Evolutionary conservation across 495 filamentous ascomycete genomes (phyloP), one percentile per base, ranked within the genome.

Genomic region (Talaromyces liani): DNA sequence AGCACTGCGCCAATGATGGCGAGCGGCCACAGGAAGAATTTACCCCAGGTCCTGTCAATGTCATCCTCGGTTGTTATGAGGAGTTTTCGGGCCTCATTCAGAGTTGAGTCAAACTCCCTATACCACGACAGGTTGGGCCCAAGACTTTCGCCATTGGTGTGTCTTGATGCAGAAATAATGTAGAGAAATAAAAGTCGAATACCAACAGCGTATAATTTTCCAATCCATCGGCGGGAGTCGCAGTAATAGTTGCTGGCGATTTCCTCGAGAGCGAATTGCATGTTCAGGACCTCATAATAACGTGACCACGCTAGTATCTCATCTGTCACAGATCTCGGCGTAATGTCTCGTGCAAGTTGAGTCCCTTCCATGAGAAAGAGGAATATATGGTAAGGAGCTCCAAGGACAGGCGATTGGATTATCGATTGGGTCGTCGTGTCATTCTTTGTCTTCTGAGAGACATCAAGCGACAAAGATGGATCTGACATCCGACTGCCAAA

Each of bases 11-110:
- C 58, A 22, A 60, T 60, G 4, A 60, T 41, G 4, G 58, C 58
- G 18, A 60, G 58, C 9, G 58, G 58, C 58, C 58, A 60, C 18
- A 60, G 39, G 36, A 60, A 60, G 34, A 60, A 60, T 29, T 60
- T 60, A 12, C 58, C 58, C 58, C 58, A 60, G 6, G 58, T 60
- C 22, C 22, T 41, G 10, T 47, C 34, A 31, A 60, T 60, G 4
- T 60, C 58, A 12, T 41, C n/a, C 29, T 12, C 18, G 4, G 58
- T 60, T 7, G 58, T n/a, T 41, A 60, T 60, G 9, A 60, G n/a
- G 4, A 60, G 22, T 27, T 47, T 47, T 18, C 58, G 33, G 10
- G 36, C 58, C 16, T 60, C 58, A 49, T 29, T 18, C 1, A 60
- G 16, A 27, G 58, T 60, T 1, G 5, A 47, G 6, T 25, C 12